Evolutionary conservation across 106 monocot genomes (phyloP), one percentile per base, ranked within the genome.

Genomic region (Dendrobium chrysotoxum): DNA sequence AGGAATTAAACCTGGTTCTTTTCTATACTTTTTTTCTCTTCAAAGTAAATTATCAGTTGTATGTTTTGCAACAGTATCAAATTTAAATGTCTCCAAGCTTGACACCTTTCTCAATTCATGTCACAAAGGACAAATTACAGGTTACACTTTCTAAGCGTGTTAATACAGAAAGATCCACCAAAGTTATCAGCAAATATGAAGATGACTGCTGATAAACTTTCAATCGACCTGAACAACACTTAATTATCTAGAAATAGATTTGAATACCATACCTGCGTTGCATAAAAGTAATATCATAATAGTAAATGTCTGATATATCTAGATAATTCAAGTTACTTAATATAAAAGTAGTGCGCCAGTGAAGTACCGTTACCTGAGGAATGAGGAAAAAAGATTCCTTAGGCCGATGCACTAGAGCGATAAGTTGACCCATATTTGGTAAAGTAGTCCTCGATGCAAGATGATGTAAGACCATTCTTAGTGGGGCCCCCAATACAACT

Each of bases 331-430:
- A 28, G 30, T 9, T 70, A 31, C 70, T 70, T 70, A 70, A 70
- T 35, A 23, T 35, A 70, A 13, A 70, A 31, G 21, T 30, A 68
- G 12, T 8, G 76, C 47, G 21, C n/a, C 74, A 41, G 50, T 8
- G 12, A 25, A 76, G 50, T 47, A 76, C 25, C 5, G 38, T n/a
- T 83, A 99, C 99, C 95, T 95, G 91, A 53, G 99, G 95, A 86
- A 93, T 28, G 40, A 99, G 85, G 57, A 99, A 99, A 87, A 88
- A 95, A 0, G 95, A 95, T 80, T 99, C 95, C 72, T 86, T 91
- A 25, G 99, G 91, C 40, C 95, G 88, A 81, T 99, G 95, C 12
- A 99, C 98, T 81, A 99, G 93, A 82, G 98, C 91, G 65, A 93
- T 78, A 55, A 91, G 79, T 50, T 83, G 78, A 67, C 88, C 93